Base-by-base conservation (phyloP, 345 rosid genomes). In the Orychophragmus violaceus region DNA sequence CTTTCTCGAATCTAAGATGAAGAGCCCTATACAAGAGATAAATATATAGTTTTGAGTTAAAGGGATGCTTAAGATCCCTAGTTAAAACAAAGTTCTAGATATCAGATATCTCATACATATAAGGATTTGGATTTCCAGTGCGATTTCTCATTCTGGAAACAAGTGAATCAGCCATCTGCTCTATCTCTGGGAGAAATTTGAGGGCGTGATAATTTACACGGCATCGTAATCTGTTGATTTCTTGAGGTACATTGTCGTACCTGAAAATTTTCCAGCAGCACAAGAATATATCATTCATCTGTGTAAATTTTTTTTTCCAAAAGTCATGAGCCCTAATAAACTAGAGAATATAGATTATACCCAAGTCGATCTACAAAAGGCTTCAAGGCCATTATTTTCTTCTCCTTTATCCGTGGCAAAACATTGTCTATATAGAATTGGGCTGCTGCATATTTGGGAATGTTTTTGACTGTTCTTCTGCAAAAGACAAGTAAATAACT, bases 301-400 rank as follows among this genome's bases (percentile, higher is more conserved):
- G 27, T 18, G 8, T 12, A 30, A 58, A 28, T 51, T 0, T 16
- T 29, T 50, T 51, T 0, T 16, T 29, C 53, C 24, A 37, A 51
- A 59, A 72, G 55, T 21, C 45, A n/a, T 44, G 32, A 49, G 46
- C 14, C 13, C 5, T 10, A 29, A 5, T 10, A 29, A 5, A 30
- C n/a, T 65, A 46, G 23, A 17, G 45, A n/a, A 68, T 67, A 21
- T 60, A 69, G 48, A 52, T 63, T 88, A 19, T 67, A 95, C 99
- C 99, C 99, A 57, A 91, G 95, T 18, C 99, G 88, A 79, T 95
- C 99, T 1, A 95, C 99, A 82, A 95, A 95, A 78, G 99, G 99
- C 81, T 95, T 95, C 28, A 95, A 82, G 57, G 96, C 86, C 99
- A 95, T 95, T 64, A 95, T 91, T 85, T 86, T 95, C 90, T 95